A percentile compares a stretch with the other conserved stretches of the same genome.
Evolutionary conservation across 2,329 filamentous ascomycete species (phyloP).

Genomic region (Pyricularia sp.): DNA sequence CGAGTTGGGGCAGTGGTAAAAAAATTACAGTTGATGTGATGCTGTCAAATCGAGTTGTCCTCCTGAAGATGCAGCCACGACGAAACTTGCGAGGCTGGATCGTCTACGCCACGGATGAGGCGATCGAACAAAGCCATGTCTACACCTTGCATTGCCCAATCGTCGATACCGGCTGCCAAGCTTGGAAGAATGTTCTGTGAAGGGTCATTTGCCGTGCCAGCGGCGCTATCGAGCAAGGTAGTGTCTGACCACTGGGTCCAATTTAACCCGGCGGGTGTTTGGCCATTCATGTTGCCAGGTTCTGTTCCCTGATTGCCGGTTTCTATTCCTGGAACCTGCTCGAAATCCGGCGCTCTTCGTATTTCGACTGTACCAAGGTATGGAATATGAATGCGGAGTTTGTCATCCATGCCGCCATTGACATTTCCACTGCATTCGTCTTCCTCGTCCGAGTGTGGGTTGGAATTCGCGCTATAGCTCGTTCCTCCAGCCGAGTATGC

Average conservation of each 20-base stretch:
- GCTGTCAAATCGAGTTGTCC: background rate
- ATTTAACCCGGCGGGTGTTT: background rate
- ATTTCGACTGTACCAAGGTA: conserved; percentile 27
- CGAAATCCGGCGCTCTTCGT: background rate
- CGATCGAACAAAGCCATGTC: conserved; percentile 20
- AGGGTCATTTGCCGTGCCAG: background rate
- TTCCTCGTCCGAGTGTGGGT: conserved; percentile 8
- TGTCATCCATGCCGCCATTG: conserved; percentile 5
- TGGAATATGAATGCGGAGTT: conserved; percentile 24
- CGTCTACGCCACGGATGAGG: conserved; percentile 5
- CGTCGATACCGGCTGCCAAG: conserved; percentile 13
- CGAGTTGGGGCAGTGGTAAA: no score
- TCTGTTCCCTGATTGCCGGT: no score
- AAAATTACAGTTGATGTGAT: background rate
- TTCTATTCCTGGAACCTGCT: background rate
- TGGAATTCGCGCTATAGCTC: conserved; percentile 14
- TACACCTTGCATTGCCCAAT: conserved; percentile 21
- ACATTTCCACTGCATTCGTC: conserved; percentile 9
- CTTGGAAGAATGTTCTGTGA: conserved; percentile 6
- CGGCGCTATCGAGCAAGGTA: background rate
- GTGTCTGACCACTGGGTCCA: background rate
- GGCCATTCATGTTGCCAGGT: background rate
- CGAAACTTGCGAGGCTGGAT: background rate
- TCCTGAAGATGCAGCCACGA: background rate
- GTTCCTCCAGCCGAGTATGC: conserved; percentile 17